Evolutionary conservation across 2,329 filamentous ascomycete species (phyloP).

Genomic region (Alternaria sp.): DNA sequence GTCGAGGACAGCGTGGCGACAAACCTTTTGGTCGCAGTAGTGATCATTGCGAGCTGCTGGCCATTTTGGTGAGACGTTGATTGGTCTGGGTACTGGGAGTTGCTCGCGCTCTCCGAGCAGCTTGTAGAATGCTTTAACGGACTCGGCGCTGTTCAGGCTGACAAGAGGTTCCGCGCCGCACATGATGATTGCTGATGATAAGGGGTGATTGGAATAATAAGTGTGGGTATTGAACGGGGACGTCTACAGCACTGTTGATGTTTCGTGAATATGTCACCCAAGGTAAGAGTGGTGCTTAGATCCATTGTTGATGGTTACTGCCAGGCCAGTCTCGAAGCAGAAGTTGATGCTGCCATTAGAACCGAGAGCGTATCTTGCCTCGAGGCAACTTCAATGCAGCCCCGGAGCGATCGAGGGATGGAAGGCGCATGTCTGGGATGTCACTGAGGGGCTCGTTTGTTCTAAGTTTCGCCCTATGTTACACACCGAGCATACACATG

Average conservation of each 20-base stretch:
- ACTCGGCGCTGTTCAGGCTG: neutral
- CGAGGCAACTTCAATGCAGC: neutral
- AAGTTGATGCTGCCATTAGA: neutral
- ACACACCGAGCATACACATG: neutral
- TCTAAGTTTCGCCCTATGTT: neutral
- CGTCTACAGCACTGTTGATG: neutral
- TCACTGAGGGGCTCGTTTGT: neutral
- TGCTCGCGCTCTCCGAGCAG: neutral
- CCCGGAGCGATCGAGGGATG: neutral
- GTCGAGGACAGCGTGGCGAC: constrained; percentile 2
- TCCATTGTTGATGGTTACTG: neutral
- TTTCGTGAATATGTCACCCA: neutral
- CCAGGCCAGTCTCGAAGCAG: neutral
- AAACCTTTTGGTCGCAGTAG: neutral
- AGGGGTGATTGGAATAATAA: neutral
- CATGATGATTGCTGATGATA: neutral
- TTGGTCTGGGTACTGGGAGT: neutral
- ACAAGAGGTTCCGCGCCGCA: neutral
- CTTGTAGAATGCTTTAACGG: neutral
- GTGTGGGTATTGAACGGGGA: neutral
- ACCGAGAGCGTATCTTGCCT: neutral
- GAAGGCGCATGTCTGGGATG: neutral
- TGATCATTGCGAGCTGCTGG: constrained; percentile 9
- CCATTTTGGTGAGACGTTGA: neutral
- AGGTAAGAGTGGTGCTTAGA: neutral